These are phyloP conservation scores for Macrophomina pseudophaseolina DNA, from an alignment of 2,329 filamentous ascomycete genomes.

Conservation along the genomic window DNA sequence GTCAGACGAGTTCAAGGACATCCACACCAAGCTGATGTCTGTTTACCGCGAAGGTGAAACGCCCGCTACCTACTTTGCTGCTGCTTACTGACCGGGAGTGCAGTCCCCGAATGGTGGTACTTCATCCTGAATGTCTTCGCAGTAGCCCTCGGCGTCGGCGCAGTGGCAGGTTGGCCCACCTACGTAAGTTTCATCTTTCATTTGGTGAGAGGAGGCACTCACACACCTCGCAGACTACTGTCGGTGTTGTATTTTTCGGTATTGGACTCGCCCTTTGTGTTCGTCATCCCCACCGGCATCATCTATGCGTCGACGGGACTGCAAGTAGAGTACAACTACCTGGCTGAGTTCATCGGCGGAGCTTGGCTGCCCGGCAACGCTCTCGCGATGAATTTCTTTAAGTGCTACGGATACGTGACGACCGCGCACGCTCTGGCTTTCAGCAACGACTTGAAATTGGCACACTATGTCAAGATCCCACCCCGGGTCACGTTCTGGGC, in stretches of 20 bases:
- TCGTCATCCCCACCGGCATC: slow-evolving; percentile 60
- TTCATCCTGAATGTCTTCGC: slow-evolving; percentile 62
- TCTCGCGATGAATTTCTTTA: slow-evolving; percentile 28
- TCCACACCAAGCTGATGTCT: slow-evolving; percentile 41
- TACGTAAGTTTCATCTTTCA: slow-evolving; percentile 33
- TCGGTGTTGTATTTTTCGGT: slow-evolving; percentile 59
- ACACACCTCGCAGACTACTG: slow-evolving; percentile 43
- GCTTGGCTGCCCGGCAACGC: slow-evolving; percentile 28
- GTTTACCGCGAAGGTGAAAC: slow-evolving; percentile 35
- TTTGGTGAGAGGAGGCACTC: not conserved
- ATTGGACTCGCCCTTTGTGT: slow-evolving; percentile 57
- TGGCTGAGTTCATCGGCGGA: slow-evolving; percentile 50
- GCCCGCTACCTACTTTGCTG: not conserved
- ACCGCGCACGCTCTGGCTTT: slow-evolving; percentile 29
- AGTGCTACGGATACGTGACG: slow-evolving; percentile 29
- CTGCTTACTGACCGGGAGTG: not conserved
- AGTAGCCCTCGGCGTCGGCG: slow-evolving; percentile 50
- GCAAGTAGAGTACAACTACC: slow-evolving; percentile 55
- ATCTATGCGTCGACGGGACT: slow-evolving; percentile 61
- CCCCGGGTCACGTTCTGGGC: slow-evolving; percentile 72
- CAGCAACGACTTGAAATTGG: slow-evolving; percentile 43
- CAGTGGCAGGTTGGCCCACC: slow-evolving; percentile 56
- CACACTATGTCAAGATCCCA: slow-evolving; percentile 61
- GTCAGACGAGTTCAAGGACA: slow-evolving; percentile 32
- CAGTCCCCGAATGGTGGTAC: slow-evolving; percentile 44